Conservation (phyloP, 2,329 filamentous ascomycete genomes). For the Botrytis squamosa region DNA sequence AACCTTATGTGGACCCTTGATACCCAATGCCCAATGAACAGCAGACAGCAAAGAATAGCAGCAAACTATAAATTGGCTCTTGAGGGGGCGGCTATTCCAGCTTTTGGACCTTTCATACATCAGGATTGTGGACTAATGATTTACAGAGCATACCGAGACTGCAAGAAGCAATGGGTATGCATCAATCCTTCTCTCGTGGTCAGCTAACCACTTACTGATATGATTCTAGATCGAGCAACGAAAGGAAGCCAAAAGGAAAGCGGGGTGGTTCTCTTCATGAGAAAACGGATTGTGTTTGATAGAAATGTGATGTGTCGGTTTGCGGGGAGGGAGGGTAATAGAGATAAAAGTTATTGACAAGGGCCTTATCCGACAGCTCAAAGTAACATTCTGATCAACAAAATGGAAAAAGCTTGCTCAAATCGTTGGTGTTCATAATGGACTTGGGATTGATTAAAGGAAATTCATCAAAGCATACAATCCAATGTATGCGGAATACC, state of each 20-base stretch:
- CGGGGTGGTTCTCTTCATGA: conserved; percentile 34
- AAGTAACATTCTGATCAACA: neutral
- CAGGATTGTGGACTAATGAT: neutral
- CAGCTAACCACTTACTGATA: neutral
- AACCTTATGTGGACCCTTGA: conserved; percentile 12
- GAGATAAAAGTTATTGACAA: neutral
- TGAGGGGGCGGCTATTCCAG: neutral
- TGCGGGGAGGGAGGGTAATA: neutral
- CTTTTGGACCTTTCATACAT: neutral
- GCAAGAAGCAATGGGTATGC: conserved; percentile 90
- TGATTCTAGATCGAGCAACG: conserved; percentile 45
- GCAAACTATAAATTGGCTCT: neutral
- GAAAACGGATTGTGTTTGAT: neutral
- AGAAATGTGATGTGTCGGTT: conserved; percentile 1
- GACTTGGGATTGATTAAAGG: neutral
- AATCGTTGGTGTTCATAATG: neutral
- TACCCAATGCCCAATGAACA: conserved; percentile 1
- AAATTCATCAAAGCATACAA: neutral
- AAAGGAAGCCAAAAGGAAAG: conserved; percentile 46
- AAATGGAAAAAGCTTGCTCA: neutral
- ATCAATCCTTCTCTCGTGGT: neutral
- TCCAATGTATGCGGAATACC: neutral
- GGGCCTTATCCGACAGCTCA: neutral
- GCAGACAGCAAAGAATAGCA: neutral
- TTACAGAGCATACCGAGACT: conserved; percentile 84